Base-by-base conservation (phyloP, 495 filamentous ascomycete species). In the Tuber borchii region DNA sequence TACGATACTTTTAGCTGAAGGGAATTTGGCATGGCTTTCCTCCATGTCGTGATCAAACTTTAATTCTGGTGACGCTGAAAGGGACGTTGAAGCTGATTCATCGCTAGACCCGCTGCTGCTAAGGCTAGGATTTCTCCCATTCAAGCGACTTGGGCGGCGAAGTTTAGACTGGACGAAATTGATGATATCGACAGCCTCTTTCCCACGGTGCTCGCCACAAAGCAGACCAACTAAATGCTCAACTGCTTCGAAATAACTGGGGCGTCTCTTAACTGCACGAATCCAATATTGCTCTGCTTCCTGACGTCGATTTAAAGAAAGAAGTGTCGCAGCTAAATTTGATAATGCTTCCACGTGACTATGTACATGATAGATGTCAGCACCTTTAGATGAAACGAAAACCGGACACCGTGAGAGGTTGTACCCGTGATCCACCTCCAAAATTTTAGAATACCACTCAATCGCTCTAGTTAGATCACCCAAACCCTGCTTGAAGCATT, bases 281-380 rank as follows among this genome's bases (percentile, higher is more conserved):
- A 91, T 84, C 96, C 95, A 99, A 83, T 96, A 88, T 73, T 90
- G 87, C 83, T 96, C 90, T 22, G 95, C 95, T 76, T 99, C 94
- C 69, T 92, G 89, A 43, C 90, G 90, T 71, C 91, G 89, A 80
- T 94, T 90, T 22, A 97, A 85, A 31, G 93, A 93, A 75, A 97
- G 89, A 17, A 97, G 85, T 6, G 95, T 94, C 34, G 94, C 94
- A 12, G 95, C 95, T 45, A 95, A 88, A 82, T 98, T 98, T 12
- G 95, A 97, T 70, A 95, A 92, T 26, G 95, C 95, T 83, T 98
- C 95, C 40, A 97, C 93, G 83, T 99, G 94, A 75, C 92, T 97
- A 73, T 37, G 70, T 69, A 51, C 20, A 65, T 65, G 56, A 31
- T 26, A 73, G 51, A 31, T n/a, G 80, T 87, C 75, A 86, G 84